These are phyloP conservation scores for Paragyromitra xinjiangensis DNA, from an alignment of 495 filamentous ascomycete species.

Conservation along the genomic window DNA sequence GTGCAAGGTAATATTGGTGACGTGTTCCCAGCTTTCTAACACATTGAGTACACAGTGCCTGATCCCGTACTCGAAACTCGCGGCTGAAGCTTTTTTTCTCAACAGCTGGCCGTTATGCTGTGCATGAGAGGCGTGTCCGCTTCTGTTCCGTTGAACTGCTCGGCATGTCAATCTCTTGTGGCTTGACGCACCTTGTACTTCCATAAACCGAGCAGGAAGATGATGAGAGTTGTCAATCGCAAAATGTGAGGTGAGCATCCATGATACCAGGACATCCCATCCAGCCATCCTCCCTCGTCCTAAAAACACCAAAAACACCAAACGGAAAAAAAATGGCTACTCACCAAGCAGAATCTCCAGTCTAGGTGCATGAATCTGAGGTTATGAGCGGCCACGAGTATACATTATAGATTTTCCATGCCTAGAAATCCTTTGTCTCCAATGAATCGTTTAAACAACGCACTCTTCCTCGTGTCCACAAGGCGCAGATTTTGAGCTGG, in stretches of 20 bases:
- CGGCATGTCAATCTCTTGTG: not conserved
- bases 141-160: not conserved
- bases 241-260: conserved; percentile 10
- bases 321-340: not conserved
- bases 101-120: not conserved
- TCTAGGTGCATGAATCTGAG: not conserved
- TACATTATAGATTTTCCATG: not conserved
- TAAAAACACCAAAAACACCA: not conserved
- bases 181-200: not conserved
- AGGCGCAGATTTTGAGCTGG: not conserved
- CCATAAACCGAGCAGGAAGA: not conserved
- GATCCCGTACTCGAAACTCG: not conserved
- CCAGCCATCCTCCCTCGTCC: not conserved
- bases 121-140: conserved; percentile 2
- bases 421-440: not conserved
- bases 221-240: not conserved
- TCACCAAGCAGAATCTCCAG: not conserved
- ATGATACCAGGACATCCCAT: not conserved
- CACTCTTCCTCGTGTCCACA: not conserved
- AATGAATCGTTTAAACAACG: not conserved
- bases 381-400: not conserved
- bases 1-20: conserved; percentile 14
- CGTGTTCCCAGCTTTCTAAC: not conserved
- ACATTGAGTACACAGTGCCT: not conserved
- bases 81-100: not conserved